phyloP scores from a whole-genome alignment of 768 basidiomycete genomes.

The Amanita rubescens region DNA sequence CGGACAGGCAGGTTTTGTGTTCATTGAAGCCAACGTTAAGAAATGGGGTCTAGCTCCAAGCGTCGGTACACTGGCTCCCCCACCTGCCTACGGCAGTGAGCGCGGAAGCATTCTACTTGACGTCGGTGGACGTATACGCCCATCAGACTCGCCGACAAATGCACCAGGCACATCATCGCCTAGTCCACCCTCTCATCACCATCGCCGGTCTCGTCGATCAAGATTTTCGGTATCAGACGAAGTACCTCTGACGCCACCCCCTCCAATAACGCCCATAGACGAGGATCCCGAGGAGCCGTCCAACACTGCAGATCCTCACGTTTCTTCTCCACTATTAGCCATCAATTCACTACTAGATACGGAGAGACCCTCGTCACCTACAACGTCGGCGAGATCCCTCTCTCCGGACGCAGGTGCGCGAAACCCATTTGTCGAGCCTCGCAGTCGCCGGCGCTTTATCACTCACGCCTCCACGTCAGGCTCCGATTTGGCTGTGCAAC shows the following conservation, averaged over 20 bases:
- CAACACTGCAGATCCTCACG: constrained; percentile 25
- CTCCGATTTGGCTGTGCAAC: constrained; percentile 60
- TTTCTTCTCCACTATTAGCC: constrained; percentile 21
- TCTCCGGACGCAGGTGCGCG: constrained; percentile 77
- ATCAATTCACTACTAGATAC: constrained; percentile 12
- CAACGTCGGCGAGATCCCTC: constrained; percentile 47
- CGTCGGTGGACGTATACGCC: constrained; percentile 59
- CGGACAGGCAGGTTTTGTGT: constrained; percentile 97
- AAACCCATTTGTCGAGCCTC: constrained; percentile 72
- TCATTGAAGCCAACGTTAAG: constrained; percentile 99
- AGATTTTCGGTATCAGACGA: constrained; percentile 32
- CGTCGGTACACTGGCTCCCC: constrained; percentile 93
- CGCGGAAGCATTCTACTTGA: constrained; percentile 93
- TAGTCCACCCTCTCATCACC: constrained; percentile 44
- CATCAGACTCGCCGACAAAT: constrained; percentile 32
- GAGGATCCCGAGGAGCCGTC: constrained; percentile 45
- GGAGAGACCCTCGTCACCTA: constrained; percentile 30
- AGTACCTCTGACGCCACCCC: constrained; percentile 41
- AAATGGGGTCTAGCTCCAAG: constrained; percentile 99
- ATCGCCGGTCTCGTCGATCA: constrained; percentile 56
- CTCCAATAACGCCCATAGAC: constrained; percentile 74
- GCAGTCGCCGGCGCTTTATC: constrained; percentile 56
- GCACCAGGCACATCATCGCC: constrained; percentile 39
- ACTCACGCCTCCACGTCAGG: constrained; percentile 63
- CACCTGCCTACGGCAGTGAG: constrained; percentile 96